Evolutionary conservation across 768 basidiomycete species (phyloP), one percentile per base, ranked within the genome.

Genomic region (Paxillus involutus): DNA sequence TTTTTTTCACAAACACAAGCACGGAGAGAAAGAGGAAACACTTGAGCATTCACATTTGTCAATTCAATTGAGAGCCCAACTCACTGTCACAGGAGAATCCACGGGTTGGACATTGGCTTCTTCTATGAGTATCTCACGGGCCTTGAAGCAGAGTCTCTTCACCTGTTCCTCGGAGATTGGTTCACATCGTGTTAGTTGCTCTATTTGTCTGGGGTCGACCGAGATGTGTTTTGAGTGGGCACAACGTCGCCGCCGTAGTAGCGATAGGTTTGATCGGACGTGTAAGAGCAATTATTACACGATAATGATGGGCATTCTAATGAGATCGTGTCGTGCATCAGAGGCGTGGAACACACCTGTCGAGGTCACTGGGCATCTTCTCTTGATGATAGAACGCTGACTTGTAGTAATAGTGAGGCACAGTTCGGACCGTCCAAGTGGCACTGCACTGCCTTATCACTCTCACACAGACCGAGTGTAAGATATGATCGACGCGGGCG

Each of bases 51-150:
- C 47, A 49, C 40, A 24, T 29, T 13, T 19, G 10, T 51, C 56
- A 52, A 55, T 58, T 51, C 36, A 58, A 44, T 56, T 44, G 43
- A 35, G 44, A 42, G 37, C 44, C 44, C 42, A 47, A 75, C 84
- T 73, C 74, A 88, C 94, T 63, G 96, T 98, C 13, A 98, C 94
- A 13, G 96, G 96, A 43, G 94, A 88, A 74, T 98, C 95, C 33
- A 98, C 90, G 59, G 87, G 84, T 69, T 98, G 95, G 1, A 99
- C 94, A 69, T 99, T 99, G 3, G 90, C 96, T 73, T 98, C 96
- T 73, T 98, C 96, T 63, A 98, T 92, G 32, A 98, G 77, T 52
- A 98, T 95, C 75, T 98, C 97, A 53, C 94, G 82, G 24, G 97
- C 97, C 68, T 97, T 98, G 63, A 94, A 77, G 73, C 96, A 99